Percentiles rank a stretch among this genome's conserved stretches.
Evolutionary conservation across 805 yeast species (phyloP).

Genomic region (Isabelozyma rhagii): DNA sequence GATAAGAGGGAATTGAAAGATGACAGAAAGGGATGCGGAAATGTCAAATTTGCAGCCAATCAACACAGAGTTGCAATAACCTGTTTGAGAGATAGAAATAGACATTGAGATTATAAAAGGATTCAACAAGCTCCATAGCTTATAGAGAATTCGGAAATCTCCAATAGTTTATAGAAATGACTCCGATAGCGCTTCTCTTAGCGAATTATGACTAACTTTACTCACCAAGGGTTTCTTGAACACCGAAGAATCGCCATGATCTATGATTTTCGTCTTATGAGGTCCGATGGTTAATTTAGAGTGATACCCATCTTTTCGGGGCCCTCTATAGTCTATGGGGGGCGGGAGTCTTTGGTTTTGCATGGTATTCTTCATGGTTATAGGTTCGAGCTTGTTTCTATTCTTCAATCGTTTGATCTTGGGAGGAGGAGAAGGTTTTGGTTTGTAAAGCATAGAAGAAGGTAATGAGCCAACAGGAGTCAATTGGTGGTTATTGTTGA

Average conservation of each 20-base stretch:
- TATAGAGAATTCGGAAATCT: too few relatives aligned
- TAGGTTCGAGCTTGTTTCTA: constrained; percentile 11
- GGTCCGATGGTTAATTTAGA: constrained; percentile 42
- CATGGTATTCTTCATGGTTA: constrained; percentile 24
- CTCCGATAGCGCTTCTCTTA: constrained; percentile 41
- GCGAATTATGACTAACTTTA: constrained; percentile 45
- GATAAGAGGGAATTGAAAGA: background rate
- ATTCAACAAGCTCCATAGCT: too few relatives aligned
- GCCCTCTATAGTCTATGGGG: constrained; percentile 9
- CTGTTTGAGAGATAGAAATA: background rate
- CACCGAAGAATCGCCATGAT: constrained; percentile 42
- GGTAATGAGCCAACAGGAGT: background rate
- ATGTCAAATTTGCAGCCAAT: background rate
- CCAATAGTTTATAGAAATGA: background rate
- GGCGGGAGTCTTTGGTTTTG: constrained; percentile 31
- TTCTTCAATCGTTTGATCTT: background rate
- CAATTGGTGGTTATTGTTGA: constrained; percentile 4
- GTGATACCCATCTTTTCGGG: constrained; percentile 30
- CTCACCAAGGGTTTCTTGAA: constrained; percentile 32
- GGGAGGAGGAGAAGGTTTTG: background rate
- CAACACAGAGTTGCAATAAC: background rate
- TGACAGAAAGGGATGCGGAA: background rate
- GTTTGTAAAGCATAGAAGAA: background rate
- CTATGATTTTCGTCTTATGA: constrained; percentile 36
- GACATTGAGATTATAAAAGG: too few relatives aligned